phyloP scores from a whole-genome alignment of 805 yeast species.

The Hanseniaspora lindneri region DNA sequence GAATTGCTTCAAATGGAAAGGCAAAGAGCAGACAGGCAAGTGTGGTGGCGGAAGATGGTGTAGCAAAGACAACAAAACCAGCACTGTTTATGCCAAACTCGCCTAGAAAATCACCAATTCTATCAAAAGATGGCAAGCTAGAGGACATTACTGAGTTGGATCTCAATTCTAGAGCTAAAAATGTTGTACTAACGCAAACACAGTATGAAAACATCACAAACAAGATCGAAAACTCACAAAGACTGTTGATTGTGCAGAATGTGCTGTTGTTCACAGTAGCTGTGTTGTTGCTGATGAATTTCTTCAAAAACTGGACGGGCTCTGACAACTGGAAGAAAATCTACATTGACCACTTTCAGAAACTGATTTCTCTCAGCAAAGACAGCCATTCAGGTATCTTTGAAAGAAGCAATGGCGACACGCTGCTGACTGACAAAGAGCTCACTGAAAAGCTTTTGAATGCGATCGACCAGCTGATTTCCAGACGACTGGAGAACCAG shows the following conservation, averaged over 20 bases:
- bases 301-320: neutral
- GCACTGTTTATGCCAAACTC: slow-evolving; percentile 11
- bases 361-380: neutral
- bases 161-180: neutral
- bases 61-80: neutral
- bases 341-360: neutral
- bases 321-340: neutral
- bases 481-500: slow-evolving; percentile 4
- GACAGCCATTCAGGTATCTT: too few species aligned
- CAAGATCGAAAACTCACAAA: neutral
- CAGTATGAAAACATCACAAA: neutral
- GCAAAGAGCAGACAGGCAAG: neutral
- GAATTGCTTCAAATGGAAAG: neutral
- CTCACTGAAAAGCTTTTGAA: slow-evolving; percentile 11
- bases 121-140: neutral
- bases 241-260: slow-evolving; percentile 3
- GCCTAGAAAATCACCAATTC: slow-evolving; percentile 12
- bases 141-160: slow-evolving; percentile 11
- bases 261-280: neutral
- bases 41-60: neutral
- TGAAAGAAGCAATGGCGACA: slow-evolving; percentile 8
- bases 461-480: slow-evolving; percentile 9
- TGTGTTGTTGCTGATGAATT: neutral
- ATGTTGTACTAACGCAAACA: neutral
- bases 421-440: neutral